phyloP scores from a whole-genome alignment of 192 early-diverging fungal genomes.

The Backusella tarrabulga region DNA sequence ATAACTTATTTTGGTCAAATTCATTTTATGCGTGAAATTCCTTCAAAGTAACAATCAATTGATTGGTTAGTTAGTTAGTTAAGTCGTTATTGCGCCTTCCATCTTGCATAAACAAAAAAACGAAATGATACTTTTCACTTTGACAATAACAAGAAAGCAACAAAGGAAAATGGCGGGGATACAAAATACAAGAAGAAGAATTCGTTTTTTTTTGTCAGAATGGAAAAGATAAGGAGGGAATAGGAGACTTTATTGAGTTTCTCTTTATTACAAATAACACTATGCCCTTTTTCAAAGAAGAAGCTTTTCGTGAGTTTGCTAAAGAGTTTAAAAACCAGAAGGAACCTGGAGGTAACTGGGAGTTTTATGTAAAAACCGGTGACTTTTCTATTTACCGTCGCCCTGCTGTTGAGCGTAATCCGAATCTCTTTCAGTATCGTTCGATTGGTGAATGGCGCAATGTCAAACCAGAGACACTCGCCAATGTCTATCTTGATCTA shows the following conservation, averaged over 20 bases:
- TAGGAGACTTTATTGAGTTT: slow-evolving; percentile 1
- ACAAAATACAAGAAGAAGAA: slow-evolving; percentile 1
- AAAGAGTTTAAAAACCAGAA: slow-evolving; percentile 23
- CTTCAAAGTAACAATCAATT: background rate
- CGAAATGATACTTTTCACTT: background rate
- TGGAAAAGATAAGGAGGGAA: background rate
- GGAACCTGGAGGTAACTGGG: slow-evolving; percentile 32
- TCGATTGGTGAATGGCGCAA: slow-evolving; percentile 44
- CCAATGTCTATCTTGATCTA: slow-evolving; percentile 51
- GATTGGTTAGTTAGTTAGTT: background rate
- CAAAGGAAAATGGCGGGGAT: background rate
- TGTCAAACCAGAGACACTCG: slow-evolving; percentile 39
- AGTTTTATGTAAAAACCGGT: slow-evolving; percentile 38
- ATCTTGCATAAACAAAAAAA: background rate
- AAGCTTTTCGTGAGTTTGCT: slow-evolving; percentile 15
- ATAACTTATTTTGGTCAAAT: slow-evolving; percentile 1
- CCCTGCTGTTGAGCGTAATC: slow-evolving; percentile 28
- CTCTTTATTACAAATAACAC: background rate
- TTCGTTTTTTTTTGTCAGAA: background rate
- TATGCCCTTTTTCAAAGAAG: slow-evolving; percentile 1
- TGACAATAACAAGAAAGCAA: background rate
- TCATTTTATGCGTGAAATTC: background rate
- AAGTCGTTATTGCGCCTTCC: background rate
- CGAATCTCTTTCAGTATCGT: slow-evolving; percentile 48
- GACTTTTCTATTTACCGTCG: slow-evolving; percentile 44